Percentiles rank a stretch among this genome's conserved stretches.
These are phyloP conservation scores for Phytophthora pistaciae DNA, from an alignment of 352 stramenopile species.

Conservation along the genomic window DNA sequence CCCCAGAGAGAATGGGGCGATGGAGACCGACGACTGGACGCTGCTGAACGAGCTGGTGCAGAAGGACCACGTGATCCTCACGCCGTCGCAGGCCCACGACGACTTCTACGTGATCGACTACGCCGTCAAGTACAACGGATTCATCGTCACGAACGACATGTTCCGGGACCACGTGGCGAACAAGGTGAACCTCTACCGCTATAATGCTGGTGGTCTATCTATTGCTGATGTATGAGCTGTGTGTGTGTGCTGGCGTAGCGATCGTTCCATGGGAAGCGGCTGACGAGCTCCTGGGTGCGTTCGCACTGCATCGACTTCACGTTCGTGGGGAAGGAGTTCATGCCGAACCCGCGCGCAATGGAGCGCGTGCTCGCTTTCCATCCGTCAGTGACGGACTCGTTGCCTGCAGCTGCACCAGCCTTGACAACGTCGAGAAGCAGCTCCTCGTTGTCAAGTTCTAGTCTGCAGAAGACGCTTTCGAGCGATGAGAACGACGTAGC, in stretches of 20 bases:
- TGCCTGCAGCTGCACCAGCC: constrained; percentile 6
- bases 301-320: constrained; percentile 89
- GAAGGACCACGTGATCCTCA: constrained; percentile 75
- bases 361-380: constrained; percentile 66
- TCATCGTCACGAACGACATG: constrained; percentile 94
- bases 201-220: not conserved
- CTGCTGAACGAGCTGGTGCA: constrained; percentile 67
- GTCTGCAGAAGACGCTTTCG: constrained; percentile 23
- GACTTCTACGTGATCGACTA: constrained; percentile 95
- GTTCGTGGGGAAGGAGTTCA: constrained; percentile 90
- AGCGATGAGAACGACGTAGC: constrained; percentile 16
- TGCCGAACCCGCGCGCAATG: constrained; percentile 90
- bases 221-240: constrained; percentile 1
- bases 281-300: constrained; percentile 73
- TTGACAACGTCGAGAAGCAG: constrained; percentile 1
- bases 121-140: constrained; percentile 86
- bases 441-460: constrained; percentile 9
- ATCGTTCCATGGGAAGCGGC: constrained; percentile 66
- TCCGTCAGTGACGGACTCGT: constrained; percentile 3
- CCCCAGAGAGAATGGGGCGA: constrained; percentile 45
- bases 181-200: constrained; percentile 44
- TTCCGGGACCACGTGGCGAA: constrained; percentile 91
- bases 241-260: constrained; percentile 38
- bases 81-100: constrained; percentile 88
- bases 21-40: constrained; percentile 58